These are phyloP conservation scores for Colletotrichum graminicola DNA, from an alignment of 2,329 filamentous ascomycete species.

Conservation along the genomic window DNA sequence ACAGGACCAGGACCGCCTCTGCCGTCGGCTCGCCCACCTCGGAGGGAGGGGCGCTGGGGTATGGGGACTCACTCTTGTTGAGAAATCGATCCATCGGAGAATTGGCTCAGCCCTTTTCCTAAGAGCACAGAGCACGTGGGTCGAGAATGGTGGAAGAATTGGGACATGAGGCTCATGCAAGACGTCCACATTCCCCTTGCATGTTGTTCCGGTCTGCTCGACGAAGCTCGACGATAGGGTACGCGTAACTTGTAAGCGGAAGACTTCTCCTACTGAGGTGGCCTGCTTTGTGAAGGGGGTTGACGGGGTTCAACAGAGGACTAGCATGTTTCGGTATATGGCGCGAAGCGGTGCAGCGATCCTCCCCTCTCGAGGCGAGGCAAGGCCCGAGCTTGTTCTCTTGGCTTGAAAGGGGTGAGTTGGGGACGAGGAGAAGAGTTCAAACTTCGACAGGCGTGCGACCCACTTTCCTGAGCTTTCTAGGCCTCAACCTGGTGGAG, in stretches of 20 bases:
- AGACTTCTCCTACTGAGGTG: neutral
- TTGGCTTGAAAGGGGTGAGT: constrained; percentile 20
- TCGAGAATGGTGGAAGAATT: constrained; percentile 8
- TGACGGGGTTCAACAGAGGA: constrained; percentile 5
- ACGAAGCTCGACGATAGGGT: constrained; percentile 1
- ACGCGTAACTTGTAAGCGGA: constrained; percentile 3
- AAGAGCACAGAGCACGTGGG: constrained; percentile 10
- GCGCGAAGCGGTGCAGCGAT: constrained; percentile 22
- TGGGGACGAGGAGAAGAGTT: neutral
- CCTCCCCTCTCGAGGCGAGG: neutral
- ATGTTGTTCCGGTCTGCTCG: neutral
- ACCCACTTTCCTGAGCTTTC: constrained; percentile 14
- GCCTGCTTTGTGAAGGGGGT: constrained; percentile 3
- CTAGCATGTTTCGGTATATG: constrained; percentile 29
- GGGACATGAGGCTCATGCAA: constrained; percentile 33
- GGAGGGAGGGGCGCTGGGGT: neutral
- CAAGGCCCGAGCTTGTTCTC: neutral
- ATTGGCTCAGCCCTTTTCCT: constrained; percentile 26
- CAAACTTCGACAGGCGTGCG: neutral
- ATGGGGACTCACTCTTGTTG: constrained; percentile 3
- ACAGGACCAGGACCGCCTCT: constrained; percentile 20
- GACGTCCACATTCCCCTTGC: constrained; percentile 11
- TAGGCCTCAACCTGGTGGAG: constrained; percentile 22
- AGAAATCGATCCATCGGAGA: constrained; percentile 14
- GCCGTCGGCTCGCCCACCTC: constrained; percentile 33